Evolutionary conservation across 176 grass and related monocot species (phyloP).

Genomic region (Bromus sterilis): DNA sequence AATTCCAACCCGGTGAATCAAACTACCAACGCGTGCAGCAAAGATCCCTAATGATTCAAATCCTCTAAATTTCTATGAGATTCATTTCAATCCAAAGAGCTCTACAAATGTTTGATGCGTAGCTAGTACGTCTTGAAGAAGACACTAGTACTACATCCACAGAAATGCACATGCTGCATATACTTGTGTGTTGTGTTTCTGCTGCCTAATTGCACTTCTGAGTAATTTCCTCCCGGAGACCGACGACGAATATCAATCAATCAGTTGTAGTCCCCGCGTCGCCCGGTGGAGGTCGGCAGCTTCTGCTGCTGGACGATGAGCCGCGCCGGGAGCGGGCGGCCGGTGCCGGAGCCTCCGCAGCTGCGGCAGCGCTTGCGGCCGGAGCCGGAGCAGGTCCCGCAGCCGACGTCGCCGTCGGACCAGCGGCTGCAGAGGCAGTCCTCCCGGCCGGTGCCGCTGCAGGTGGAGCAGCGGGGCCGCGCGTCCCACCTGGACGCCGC

Average conservation of each 20-base stretch:
- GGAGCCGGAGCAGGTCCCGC: conserved; percentile 70
- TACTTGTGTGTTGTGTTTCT: too few relatives aligned
- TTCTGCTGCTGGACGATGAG: conserved; percentile 27
- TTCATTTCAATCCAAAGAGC: too few relatives aligned
- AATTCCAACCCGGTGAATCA: too few relatives aligned
- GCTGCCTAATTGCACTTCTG: too few relatives aligned
- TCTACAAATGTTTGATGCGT: too few relatives aligned
- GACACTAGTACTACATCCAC: neutral
- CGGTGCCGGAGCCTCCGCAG: conserved; percentile 78
- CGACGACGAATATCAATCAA: neutral
- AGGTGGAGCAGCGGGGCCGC: conserved; percentile 64
- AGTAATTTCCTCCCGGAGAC: too few relatives aligned
- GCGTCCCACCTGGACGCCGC: conserved; percentile 27
- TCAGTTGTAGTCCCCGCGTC: neutral
- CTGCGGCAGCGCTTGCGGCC: conserved; percentile 68
- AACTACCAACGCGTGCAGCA: too few relatives aligned
- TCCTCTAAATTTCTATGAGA: too few relatives aligned
- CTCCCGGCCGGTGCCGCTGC: conserved; percentile 69
- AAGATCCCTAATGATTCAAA: too few relatives aligned
- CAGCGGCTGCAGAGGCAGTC: conserved; percentile 77
- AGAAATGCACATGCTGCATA: too few relatives aligned
- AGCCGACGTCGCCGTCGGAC: conserved; percentile 87
- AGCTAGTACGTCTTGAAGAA: neutral
- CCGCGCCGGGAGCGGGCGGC: conserved; percentile 46
- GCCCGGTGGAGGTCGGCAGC: neutral